Base-by-base conservation (phyloP, 2,329 filamentous ascomycete genomes). In the Fusarium siculi region DNA sequence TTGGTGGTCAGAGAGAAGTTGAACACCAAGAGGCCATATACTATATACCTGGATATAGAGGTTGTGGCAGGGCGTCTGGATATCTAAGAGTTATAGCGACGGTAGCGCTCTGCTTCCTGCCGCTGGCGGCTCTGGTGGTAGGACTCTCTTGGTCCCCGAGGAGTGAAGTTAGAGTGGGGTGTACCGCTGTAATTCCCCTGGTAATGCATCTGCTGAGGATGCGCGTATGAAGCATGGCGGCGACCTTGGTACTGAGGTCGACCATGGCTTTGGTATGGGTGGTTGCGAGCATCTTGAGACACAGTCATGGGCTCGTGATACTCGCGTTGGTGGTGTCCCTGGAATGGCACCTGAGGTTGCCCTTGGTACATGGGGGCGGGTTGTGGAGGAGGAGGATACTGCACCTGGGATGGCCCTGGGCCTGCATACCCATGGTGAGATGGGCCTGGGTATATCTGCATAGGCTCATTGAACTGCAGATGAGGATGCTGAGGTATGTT, bases 51-150 rank as follows among this genome's bases (percentile, higher is more conserved):
- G 50, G 50, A 40, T 40, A n/a, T 54, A 39, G 25, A 28, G 15
- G 50, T 40, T 12, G 8, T 54, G 34, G 34, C 34, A 40, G 1
- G 34, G 23, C 19, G 19, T 40, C 23, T 30, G 14, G 23, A 28
- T 16, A n/a, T 28, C 32, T 25, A 44, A 21, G 25, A 43, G 32
- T 65, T 70, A 42, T 65, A 65, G 39, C 52, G 58, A 40, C 28
- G n/a, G 36, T 70, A 69, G 23, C 58, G 52, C 36, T 47, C 58
- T n/a, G 59, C 46, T 23, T 69, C 65, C 23, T 18, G 19, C 28
- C 49, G 64, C 47, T 71, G 47, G 53, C 43, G 54, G 12, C 19
- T 46, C 44, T 68, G 43, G 42, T 68, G 55, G 9, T 58, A 34
- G 19, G 57, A 46, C 28, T 72, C 62, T 18, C 39, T 18, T 7